Conservation (phyloP, 768 basidiomycete species). For the Xerocomellus chrysenteron region DNA sequence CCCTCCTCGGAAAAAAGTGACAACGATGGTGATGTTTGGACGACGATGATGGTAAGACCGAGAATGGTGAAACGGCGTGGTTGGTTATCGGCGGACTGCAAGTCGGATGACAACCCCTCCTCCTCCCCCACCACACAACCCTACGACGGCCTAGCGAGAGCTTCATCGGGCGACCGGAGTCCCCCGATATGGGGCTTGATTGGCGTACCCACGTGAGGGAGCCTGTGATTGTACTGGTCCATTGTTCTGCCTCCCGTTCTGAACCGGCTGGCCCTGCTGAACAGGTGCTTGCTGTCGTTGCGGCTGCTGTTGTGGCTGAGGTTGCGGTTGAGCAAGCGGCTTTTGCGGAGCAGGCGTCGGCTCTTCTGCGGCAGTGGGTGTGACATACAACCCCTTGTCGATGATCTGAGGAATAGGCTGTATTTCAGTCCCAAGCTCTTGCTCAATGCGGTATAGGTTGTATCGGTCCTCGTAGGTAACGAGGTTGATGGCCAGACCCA, state of each 20-base stretch:
- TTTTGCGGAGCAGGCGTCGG: slow-evolving; percentile 48
- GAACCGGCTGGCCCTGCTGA: slow-evolving; percentile 24
- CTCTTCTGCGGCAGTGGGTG: slow-evolving; percentile 55
- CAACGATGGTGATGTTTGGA: slow-evolving; percentile 10
- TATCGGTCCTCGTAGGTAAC: slow-evolving; percentile 98
- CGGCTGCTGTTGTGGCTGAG: slow-evolving; percentile 27
- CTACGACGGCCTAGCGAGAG: neutral
- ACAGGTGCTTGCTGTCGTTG: slow-evolving; percentile 28
- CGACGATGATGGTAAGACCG: slow-evolving; percentile 11
- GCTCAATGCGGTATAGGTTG: slow-evolving; percentile 97
- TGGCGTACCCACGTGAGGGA: slow-evolving; percentile 23
- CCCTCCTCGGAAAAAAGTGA: slow-evolving; percentile 11
- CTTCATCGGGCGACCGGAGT: slow-evolving; percentile 31
- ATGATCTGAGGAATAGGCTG: slow-evolving; percentile 91
- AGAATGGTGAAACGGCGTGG: slow-evolving; percentile 15
- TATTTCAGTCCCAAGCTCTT: slow-evolving; percentile 98
- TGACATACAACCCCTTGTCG: slow-evolving; percentile 91
- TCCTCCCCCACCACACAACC: neutral
- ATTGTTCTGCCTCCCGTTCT: slow-evolving; percentile 32
- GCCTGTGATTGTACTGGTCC: slow-evolving; percentile 21
- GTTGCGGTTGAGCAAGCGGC: slow-evolving; percentile 35
- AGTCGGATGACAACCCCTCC: slow-evolving; percentile 9
- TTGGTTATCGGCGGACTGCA: slow-evolving; percentile 11
- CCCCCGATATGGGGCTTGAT: slow-evolving; percentile 28
- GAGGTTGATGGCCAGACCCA: slow-evolving; percentile 96